Evolutionary conservation across 2,329 filamentous ascomycete genomes (phyloP).

Genomic region (Colletotrichum horii): DNA sequence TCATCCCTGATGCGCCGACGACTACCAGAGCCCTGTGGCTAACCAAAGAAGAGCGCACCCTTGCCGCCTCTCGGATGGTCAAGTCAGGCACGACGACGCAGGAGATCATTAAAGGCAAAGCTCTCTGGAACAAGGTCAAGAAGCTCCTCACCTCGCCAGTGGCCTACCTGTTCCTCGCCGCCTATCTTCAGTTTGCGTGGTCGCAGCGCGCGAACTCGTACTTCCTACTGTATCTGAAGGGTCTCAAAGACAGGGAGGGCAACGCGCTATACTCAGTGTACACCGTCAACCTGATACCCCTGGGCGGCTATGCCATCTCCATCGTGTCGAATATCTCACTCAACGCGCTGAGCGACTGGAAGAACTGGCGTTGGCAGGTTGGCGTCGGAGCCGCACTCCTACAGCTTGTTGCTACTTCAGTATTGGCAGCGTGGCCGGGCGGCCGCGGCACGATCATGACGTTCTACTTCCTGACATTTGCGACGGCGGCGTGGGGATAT

Average conservation of each 20-base stretch:
- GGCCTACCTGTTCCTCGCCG: slow-evolving; percentile 27
- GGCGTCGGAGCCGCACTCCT: slow-evolving; percentile 29
- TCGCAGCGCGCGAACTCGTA: slow-evolving; percentile 32
- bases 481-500: slow-evolving; percentile 35
- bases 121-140: slow-evolving; percentile 26
- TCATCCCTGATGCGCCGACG: slow-evolving; percentile 31
- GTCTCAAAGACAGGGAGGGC: slow-evolving; percentile 18
- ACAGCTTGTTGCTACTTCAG: slow-evolving; percentile 33
- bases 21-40: slow-evolving; percentile 34
- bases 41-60: slow-evolving; percentile 36
- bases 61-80: slow-evolving; percentile 25
- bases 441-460: slow-evolving; percentile 33
- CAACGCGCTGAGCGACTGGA: slow-evolving; percentile 37
- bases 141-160: slow-evolving; percentile 28
- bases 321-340: slow-evolving; percentile 28
- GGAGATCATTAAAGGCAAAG: slow-evolving; percentile 27
- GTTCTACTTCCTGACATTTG: slow-evolving; percentile 40
- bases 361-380: slow-evolving; percentile 42
- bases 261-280: slow-evolving; percentile 26
- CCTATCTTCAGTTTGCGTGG: slow-evolving; percentile 32
- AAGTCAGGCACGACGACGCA: slow-evolving; percentile 24
- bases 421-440: slow-evolving; percentile 35
- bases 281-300: slow-evolving; percentile 32
- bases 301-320: slow-evolving; percentile 29
- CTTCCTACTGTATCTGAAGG: slow-evolving; percentile 29